phyloP scores from a whole-genome alignment of 2,329 filamentous ascomycete genomes.

The Ceratocystiopsis sp. region DNA sequence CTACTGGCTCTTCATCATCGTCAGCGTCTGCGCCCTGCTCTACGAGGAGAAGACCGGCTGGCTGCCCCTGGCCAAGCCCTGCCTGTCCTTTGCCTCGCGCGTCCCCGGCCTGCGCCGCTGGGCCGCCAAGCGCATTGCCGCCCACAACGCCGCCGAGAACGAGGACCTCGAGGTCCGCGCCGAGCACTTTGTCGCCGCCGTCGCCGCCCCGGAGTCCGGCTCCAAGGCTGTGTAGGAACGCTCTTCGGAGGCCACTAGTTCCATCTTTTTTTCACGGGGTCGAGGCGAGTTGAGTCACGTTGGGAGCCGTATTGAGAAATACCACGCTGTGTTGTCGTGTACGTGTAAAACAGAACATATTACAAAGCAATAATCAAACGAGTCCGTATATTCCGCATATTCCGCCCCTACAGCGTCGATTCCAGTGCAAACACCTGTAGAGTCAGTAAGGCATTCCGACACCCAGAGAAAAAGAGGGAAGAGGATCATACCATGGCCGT shows the following conservation, averaged over 20 bases:
- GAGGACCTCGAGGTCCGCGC: conserved; percentile 6
- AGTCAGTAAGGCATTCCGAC: no score
- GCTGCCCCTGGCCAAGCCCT: conserved; percentile 21
- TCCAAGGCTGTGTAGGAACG: no score
- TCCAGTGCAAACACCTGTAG: conserved; percentile 17
- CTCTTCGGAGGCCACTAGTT: no score
- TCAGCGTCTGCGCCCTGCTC: conserved; percentile 28
- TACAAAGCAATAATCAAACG: no score
- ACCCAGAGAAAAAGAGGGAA: background rate
- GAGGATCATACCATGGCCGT: conserved; percentile 54
- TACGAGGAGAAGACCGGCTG: conserved; percentile 44
- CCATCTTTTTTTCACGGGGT: no score
- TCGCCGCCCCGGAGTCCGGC: no score
- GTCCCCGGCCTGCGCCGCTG: conserved; percentile 8
- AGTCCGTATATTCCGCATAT: no score
- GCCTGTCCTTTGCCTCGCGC: conserved; percentile 3
- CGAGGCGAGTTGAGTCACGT: no score
- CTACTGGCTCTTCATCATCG: conserved; percentile 62
- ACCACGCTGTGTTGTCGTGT: no score
- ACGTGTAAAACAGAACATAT: no score
- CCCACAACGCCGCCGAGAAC: conserved; percentile 6
- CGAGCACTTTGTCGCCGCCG: conserved; percentile 4
- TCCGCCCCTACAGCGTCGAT: conserved; percentile 11
- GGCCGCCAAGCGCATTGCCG: conserved; percentile 9
- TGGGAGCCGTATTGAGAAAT: no score